Evolutionary conservation across 768 basidiomycete species (phyloP).

Genomic region (Termitomyces sp.): DNA sequence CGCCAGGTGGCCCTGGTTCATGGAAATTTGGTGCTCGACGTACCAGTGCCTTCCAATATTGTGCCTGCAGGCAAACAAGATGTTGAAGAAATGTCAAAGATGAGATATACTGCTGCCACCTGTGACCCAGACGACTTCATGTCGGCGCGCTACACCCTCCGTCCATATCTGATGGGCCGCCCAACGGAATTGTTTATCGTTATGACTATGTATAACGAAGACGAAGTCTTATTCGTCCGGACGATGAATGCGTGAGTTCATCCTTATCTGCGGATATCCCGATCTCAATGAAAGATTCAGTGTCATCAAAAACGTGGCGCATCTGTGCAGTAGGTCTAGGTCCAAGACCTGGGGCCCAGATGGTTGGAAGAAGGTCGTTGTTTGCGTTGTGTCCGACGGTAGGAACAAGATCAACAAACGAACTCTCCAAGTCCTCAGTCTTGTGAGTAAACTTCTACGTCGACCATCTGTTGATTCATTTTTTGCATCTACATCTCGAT

Average conservation of each 20-base stretch:
- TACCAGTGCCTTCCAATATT: conserved; percentile 76
- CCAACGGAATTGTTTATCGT: conserved; percentile 93
- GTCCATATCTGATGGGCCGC: conserved; percentile 76
- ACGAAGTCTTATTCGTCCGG: conserved; percentile 70
- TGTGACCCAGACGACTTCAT: conserved; percentile 91
- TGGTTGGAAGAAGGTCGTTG: conserved; percentile 89
- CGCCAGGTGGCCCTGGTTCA: conserved; percentile 77
- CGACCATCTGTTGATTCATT: background rate
- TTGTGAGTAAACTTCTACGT: conserved; percentile 42
- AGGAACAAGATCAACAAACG: conserved; percentile 86
- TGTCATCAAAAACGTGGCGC: conserved; percentile 84
- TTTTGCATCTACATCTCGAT: background rate
- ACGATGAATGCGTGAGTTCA: conserved; percentile 80
- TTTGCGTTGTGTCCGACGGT: conserved; percentile 85
- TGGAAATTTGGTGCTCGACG: conserved; percentile 84
- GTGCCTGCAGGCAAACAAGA: conserved; percentile 61
- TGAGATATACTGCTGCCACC: conserved; percentile 86
- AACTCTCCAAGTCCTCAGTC: conserved; percentile 83
- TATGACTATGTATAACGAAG: conserved; percentile 97
- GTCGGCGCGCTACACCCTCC: conserved; percentile 69
- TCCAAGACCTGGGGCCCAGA: conserved; percentile 86
- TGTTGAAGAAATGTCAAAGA: conserved; percentile 75
- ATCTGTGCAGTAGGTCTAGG: conserved; percentile 64
- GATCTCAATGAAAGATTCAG: conserved; percentile 30
- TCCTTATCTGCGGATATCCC: background rate